These are phyloP conservation scores for Suhomyces panamericanus DNA, from an alignment of 1,139 yeast genomes.

Conservation along the genomic window DNA sequence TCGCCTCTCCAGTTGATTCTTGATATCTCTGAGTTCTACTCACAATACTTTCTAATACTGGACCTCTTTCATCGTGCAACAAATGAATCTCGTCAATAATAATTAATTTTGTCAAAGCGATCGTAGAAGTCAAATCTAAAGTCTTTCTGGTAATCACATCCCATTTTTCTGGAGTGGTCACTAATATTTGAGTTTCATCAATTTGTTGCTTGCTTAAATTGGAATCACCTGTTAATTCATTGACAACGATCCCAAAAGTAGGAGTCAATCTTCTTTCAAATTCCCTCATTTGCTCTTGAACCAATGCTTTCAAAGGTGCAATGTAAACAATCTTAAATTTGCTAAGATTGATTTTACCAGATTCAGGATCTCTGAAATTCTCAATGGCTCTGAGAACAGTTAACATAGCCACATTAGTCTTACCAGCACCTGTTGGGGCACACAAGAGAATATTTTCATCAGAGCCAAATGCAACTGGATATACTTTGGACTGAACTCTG, in stretches of 20 bases:
- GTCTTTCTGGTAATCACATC: slow-evolving; percentile 88
- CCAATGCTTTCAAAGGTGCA: slow-evolving; percentile 93
- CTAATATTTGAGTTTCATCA: slow-evolving; percentile 74
- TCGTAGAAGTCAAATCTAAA: slow-evolving; percentile 59
- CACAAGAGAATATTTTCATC: slow-evolving; percentile 79
- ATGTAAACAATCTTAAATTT: slow-evolving; percentile 81
- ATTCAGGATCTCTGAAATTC: slow-evolving; percentile 47
- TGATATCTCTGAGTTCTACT: slow-evolving; percentile 63
- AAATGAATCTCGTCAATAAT: slow-evolving; percentile 93
- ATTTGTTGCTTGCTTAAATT: slow-evolving; percentile 77
- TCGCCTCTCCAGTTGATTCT: slow-evolving; percentile 44
- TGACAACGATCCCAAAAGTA: slow-evolving; percentile 69
- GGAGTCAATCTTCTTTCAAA: slow-evolving; percentile 66
- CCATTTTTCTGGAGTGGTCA: slow-evolving; percentile 97
- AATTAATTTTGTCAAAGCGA: slow-evolving; percentile 62
- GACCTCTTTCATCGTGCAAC: slow-evolving; percentile 93
- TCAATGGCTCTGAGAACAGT: slow-evolving; percentile 65
- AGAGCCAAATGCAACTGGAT: slow-evolving; percentile 67
- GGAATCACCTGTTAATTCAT: slow-evolving; percentile 91
- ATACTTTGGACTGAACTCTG: slow-evolving; percentile 80
- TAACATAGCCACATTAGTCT: slow-evolving; percentile 91
- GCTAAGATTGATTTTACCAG: slow-evolving; percentile 52
- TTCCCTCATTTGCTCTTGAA: slow-evolving; percentile 91
- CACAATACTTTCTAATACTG: slow-evolving; percentile 86
- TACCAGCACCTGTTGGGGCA: slow-evolving; percentile 99